These are phyloP conservation scores for Phanerochaete sordida DNA, from an alignment of 768 basidiomycete genomes.

Conservation along the genomic window DNA sequence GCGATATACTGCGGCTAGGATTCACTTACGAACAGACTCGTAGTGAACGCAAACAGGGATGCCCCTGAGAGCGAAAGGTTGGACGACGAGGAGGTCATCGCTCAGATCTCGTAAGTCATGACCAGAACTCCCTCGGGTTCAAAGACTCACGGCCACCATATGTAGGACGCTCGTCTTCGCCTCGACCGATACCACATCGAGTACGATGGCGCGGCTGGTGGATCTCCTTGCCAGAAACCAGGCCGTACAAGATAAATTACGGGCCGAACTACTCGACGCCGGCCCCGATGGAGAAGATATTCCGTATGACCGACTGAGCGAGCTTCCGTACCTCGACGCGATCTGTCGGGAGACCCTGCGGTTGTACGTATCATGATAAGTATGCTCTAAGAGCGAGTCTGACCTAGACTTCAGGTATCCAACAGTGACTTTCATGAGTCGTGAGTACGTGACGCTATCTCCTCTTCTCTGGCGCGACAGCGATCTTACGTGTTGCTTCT, in stretches of 20 bases:
- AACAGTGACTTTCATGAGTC: background rate
- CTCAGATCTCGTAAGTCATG: constrained; percentile 18
- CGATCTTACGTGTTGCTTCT: background rate
- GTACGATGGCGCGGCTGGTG: background rate
- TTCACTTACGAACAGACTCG: background rate
- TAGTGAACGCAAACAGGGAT: constrained; percentile 9
- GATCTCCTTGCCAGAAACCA: constrained; percentile 5
- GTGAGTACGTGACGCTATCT: constrained; percentile 6
- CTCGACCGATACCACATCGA: constrained; percentile 13
- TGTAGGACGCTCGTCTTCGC: constrained; percentile 8
- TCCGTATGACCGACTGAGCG: constrained; percentile 15
- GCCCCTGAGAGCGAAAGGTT: constrained; percentile 4
- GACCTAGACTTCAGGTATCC: constrained; percentile 2
- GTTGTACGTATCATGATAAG: constrained; percentile 10
- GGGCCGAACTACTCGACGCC: constrained; percentile 2
- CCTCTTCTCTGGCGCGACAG: no score
- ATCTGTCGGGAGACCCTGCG: constrained; percentile 59
- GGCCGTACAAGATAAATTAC: constrained; percentile 8
- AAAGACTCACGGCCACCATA: background rate
- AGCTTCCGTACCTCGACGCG: constrained; percentile 62
- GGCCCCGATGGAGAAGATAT: background rate
- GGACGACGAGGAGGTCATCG: constrained; percentile 8
- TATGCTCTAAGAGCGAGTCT: background rate
- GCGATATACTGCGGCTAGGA: background rate
- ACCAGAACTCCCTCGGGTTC: background rate